Evolutionary conservation across 176 grass and related monocot genomes (phyloP).

Genomic region (Raddia distichophylla): DNA sequence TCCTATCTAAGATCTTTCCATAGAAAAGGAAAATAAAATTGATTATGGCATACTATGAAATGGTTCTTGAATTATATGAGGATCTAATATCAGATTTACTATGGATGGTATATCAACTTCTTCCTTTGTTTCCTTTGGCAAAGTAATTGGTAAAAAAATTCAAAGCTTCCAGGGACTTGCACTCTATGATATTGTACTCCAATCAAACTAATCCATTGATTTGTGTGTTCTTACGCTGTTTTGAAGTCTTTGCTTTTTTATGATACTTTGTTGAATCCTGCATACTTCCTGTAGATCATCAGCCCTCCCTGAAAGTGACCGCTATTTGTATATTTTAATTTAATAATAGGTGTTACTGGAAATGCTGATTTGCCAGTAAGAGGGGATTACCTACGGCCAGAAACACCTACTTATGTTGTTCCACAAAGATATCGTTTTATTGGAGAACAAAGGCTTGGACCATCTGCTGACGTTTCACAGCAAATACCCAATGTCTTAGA

Average conservation of each 20-base stretch:
- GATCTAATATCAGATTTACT: constrained; percentile 6
- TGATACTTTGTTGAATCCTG: constrained; percentile 12
- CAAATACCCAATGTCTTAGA: constrained; percentile 50
- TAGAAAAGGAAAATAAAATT: constrained; percentile 8
- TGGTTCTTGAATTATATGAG: not conserved
- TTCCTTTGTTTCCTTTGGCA: constrained; percentile 4
- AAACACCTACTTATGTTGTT: constrained; percentile 60
- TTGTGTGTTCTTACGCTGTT: constrained; percentile 22
- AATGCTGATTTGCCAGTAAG: constrained; percentile 48
- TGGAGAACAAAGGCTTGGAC: constrained; percentile 57
- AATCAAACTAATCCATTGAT: not conserved
- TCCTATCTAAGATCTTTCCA: not conserved
- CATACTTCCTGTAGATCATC: constrained; percentile 10
- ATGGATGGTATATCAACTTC: not conserved
- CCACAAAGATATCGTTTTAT: constrained; percentile 63
- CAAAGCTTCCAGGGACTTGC: constrained; percentile 23
- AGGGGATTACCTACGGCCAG: constrained; percentile 49
- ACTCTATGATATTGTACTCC: not conserved
- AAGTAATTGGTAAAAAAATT: not conserved
- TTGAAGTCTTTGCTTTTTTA: constrained; percentile 16
- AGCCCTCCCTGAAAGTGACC: not conserved
- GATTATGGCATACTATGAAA: not conserved
- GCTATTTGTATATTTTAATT: constrained; percentile 15
- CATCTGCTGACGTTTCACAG: constrained; percentile 41
- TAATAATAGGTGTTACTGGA: constrained; percentile 49